Evolutionary conservation across 306 rosid species (phyloP), one percentile per base, ranked within the genome.

Genomic region (Sphenostylis stenocarpa): DNA sequence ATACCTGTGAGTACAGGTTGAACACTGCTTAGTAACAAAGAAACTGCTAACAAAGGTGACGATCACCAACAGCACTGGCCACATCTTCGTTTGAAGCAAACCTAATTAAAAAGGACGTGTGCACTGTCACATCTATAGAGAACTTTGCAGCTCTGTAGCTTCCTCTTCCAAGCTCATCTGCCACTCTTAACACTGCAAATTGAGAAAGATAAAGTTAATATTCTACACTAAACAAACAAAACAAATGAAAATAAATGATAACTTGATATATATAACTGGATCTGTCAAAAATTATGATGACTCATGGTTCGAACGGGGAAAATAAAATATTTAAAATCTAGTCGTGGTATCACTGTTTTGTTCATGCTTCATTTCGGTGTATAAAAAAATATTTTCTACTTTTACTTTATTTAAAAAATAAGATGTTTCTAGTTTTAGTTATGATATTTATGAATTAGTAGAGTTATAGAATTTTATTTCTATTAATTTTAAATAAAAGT

Each of bases 1-100:
- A n/a, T 72, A 70, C 92, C 88, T 60, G 90, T 77, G 39, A 86
- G 88, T 21, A 88, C 88, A 19, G 88, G 92, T 23, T 88, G 87
- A 12, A 88, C 76, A 70, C 92, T 84, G 14, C 86, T 88, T 4
- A 88, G 79, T 0, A 88, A 43, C 45, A 88, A 62, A 24, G 92
- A 88, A 60, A 84, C 2, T 55, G 90, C 70, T 2, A 86, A 75
- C 48, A 88, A 20, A 10, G 85, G 78, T 5, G 92, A 86, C 65
- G 86, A 57, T 70, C 86, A 9, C 81, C 87, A 61, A 80, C 87
- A 19, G 79, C 87, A 1, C 23, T 29, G 3, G 80, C 83, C 55
- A 82, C 88, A 1, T 86, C 84, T 14, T 82, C 10, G 34, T 76
- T 58, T 41, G 81, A 0, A 3, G 88, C 84, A 44, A 88, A 64